phyloP scores from a whole-genome alignment of 345 rosid species.

The Populus euphratica region DNA sequence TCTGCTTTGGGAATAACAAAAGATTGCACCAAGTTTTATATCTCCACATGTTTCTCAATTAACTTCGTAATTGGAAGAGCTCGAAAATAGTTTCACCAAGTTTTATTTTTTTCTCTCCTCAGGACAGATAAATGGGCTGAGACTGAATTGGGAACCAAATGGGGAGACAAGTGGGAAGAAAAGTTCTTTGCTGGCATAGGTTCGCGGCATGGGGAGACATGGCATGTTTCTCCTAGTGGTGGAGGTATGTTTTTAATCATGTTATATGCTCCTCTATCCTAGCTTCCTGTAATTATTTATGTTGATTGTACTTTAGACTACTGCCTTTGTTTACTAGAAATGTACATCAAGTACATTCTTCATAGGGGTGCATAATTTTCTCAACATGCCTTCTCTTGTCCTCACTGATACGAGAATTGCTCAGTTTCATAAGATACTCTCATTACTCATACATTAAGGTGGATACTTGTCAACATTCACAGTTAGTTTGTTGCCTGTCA shows the following conservation, averaged over 20 bases:
- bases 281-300: neutral
- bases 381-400: neutral
- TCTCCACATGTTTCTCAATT: too few species aligned
- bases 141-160: conserved; percentile 93
- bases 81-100: conserved; percentile 9
- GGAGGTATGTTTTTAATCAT: conserved; percentile 54
- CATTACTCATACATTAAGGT: neutral
- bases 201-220: conserved; percentile 97
- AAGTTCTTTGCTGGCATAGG: conserved; percentile 94
- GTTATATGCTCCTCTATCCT: neutral
- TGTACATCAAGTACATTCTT: neutral
- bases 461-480: neutral
- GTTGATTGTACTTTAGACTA: neutral
- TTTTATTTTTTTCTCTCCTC: conserved; percentile 34
- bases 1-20: neutral
- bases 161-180: conserved; percentile 99
- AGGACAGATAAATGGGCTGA: conserved; percentile 99
- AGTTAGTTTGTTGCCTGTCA: too few species aligned
- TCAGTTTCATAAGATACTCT: neutral
- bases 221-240: conserved; percentile 85
- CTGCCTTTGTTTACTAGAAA: neutral
- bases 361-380: neutral
- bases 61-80: neutral
- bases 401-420: neutral
- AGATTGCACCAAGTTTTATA: neutral